Base-by-base conservation (phyloP, 2,329 filamentous ascomycete species). In the Aureobasidium sp. region DNA sequence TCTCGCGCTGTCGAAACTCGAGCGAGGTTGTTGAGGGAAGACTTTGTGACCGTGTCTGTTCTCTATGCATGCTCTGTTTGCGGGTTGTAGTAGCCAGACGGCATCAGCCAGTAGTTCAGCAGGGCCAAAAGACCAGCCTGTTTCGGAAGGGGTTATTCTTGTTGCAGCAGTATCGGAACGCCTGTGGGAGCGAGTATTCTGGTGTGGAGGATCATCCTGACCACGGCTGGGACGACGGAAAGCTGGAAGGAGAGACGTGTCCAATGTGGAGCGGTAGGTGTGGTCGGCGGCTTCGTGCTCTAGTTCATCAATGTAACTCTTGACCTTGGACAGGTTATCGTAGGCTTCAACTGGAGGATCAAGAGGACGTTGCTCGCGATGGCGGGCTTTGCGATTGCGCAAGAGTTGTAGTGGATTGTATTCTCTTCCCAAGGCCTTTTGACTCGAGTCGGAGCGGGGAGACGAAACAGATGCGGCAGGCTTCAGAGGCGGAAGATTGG, bases 341-440 rank as follows among this genome's bases (percentile, higher is more conserved):
- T 95, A 97, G 1, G 89, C 90, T 67, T 89, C 87, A 1, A 81
- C 80, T 65, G 90, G 86, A 17, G 89, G 86, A 68, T 94, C 85
- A 37, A 96, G 87, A 0, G 82, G 76, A 66, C 84, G 87, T 44
- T 90, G 84, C 75, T 95, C 90, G 17, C 92, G 84, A 29, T 88
- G 87, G 65, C 94, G 83, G 14, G 94, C 84, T 71, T 92, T 93
- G 52, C 93, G 84, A 71, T 99, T 97, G 22, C 94, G 87, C 61
- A 97, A 89, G 68, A 91, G 91, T 73, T 97, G 94, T 27, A 99
- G 76, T 5, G 93, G 94, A 71, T 99, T 96, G 72, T 97, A 97
- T 2, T 80, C 77, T 58, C 92, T 86, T 5, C 89, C 88, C 8
- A 87, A 73, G n/a, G 63, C 70, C 45, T 73, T 67, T 52, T 76